Conservation (phyloP, 2,329 filamentous ascomycete species). For the Fusarium metavorans region DNA sequence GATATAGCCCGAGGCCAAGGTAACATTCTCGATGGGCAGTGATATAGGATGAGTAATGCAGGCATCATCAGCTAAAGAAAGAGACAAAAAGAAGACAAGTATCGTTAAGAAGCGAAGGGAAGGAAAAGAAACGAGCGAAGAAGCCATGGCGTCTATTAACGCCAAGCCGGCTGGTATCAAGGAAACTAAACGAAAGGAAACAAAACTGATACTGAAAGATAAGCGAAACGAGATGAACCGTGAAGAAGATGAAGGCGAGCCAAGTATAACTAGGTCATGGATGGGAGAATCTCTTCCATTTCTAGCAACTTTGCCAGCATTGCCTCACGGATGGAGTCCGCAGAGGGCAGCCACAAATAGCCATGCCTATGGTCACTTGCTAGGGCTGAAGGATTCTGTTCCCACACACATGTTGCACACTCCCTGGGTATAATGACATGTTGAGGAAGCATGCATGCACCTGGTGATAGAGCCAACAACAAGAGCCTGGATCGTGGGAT, state of each 20-base stretch:
- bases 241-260: too few species aligned
- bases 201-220: not conserved
- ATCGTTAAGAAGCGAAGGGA: too few species aligned
- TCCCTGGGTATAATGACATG: not conserved
- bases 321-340: not conserved
- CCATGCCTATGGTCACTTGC: not conserved
- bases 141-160: too few species aligned
- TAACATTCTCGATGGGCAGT: conserved; percentile 10
- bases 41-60: too few species aligned
- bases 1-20: not conserved
- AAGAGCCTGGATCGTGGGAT: not conserved
- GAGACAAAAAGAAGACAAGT: too few species aligned
- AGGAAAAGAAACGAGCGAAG: too few species aligned
- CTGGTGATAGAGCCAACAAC: not conserved
- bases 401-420: not conserved
- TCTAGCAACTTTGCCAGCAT: not conserved
- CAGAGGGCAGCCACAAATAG: not conserved
- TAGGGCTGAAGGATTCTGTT: not conserved
- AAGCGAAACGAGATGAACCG: not conserved
- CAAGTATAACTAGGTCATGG: not conserved
- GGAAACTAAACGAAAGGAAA: not conserved
- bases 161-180: not conserved
- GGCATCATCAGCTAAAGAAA: too few species aligned
- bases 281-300: not conserved
- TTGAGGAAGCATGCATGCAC: not conserved